These are phyloP conservation scores for Fraxinus ornus DNA, from an alignment of 305 asterid genomes.

Conservation along the genomic window DNA sequence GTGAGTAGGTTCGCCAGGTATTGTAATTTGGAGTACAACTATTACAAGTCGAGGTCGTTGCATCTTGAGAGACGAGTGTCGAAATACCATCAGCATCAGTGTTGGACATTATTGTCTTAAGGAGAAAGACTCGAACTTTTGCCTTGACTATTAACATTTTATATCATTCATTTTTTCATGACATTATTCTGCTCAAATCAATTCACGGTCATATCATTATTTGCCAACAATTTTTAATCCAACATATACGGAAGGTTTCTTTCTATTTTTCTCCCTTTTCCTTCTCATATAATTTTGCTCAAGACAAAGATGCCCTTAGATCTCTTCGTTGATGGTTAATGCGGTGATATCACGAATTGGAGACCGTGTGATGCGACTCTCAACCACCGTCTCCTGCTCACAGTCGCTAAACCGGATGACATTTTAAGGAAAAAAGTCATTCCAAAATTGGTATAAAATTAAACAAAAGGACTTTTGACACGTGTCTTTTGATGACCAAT, in stretches of 20 bases:
- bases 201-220: no score
- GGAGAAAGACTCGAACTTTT: no score
- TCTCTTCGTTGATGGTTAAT: neutral
- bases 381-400: neutral
- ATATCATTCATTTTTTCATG: no score
- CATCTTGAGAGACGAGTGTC: no score
- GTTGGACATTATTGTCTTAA: no score
- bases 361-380: neutral
- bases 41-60: no score
- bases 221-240: no score
- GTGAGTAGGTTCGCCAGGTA: no score
- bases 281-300: neutral
- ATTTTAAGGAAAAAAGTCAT: neutral
- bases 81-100: no score
- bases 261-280: neutral
- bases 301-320: neutral
- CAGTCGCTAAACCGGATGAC: neutral
- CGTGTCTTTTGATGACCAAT: neutral
- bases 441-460: neutral
- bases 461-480: neutral
- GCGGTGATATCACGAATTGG: neutral
- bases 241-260: neutral
- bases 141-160: no score
- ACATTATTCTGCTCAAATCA: no score
- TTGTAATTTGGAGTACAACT: no score